Percentiles rank a stretch among this genome's conserved stretches.
phyloP scores from a whole-genome alignment of 768 basidiomycete genomes.

The Serendipita sp. region DNA sequence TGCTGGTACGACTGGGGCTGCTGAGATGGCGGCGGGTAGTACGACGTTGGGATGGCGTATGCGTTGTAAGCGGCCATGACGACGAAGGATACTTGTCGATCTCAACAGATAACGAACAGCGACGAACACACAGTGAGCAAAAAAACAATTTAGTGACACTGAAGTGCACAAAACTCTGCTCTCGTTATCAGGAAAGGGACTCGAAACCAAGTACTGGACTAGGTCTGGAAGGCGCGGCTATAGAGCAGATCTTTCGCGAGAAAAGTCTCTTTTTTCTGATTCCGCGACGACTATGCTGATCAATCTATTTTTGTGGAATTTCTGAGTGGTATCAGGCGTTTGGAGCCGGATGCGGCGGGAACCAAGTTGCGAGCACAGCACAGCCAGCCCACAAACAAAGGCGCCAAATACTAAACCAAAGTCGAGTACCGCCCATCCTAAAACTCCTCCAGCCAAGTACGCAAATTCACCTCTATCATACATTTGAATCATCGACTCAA shows the following conservation, averaged over 20 bases:
- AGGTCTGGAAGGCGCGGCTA: not conserved
- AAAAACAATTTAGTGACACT: not conserved
- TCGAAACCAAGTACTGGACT: not conserved
- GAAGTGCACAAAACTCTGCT: not conserved
- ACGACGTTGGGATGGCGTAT: conserved; percentile 24
- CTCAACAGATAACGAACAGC: not conserved
- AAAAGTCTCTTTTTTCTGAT: not conserved
- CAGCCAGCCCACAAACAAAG: not conserved
- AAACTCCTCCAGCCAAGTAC: too few relatives aligned
- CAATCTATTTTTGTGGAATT: not conserved
- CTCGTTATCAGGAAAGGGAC: not conserved
- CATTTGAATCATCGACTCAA: not conserved
- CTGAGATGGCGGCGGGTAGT: conserved; percentile 25
- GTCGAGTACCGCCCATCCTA: not conserved
- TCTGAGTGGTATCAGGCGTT: not conserved
- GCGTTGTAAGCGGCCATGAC: conserved; percentile 1
- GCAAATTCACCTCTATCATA: too few relatives aligned
- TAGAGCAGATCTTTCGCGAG: not conserved
- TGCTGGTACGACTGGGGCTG: conserved; percentile 22
- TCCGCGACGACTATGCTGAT: not conserved
- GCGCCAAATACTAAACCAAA: not conserved
- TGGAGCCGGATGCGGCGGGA: not conserved
- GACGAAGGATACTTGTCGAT: not conserved
- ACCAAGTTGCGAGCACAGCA: not conserved
- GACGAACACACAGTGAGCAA: not conserved